These are phyloP conservation scores for Erysiphe neolycopersici DNA, from an alignment of 2,329 filamentous ascomycete genomes.

Conservation along the genomic window DNA sequence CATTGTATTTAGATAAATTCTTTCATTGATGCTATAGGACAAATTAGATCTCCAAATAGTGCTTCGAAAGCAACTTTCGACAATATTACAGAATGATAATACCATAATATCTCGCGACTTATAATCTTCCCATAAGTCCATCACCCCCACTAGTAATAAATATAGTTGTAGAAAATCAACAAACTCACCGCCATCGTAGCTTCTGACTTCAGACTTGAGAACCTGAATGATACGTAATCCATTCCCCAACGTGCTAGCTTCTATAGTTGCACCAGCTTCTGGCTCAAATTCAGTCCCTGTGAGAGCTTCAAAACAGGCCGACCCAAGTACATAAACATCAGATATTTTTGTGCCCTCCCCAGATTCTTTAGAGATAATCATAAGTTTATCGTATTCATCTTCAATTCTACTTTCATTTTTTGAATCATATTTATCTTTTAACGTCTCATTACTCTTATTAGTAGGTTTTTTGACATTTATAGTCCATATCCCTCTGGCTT, in stretches of 20 bases:
- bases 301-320: constrained; percentile 45
- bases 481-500: constrained; percentile 58
- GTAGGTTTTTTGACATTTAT: constrained; percentile 40
- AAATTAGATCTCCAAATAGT: constrained; percentile 14
- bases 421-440: constrained; percentile 21
- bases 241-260: constrained; percentile 59
- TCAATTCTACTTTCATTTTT: constrained; percentile 21
- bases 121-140: background rate
- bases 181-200: constrained; percentile 61
- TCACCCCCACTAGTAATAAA: background rate
- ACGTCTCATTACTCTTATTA: constrained; percentile 27
- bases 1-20: constrained; percentile 6
- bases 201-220: constrained; percentile 61
- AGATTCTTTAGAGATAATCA: constrained; percentile 47
- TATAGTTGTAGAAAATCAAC: constrained; percentile 4
- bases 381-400: constrained; percentile 46
- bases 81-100: background rate
- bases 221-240: constrained; percentile 69
- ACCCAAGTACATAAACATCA: constrained; percentile 51
- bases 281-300: constrained; percentile 77
- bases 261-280: constrained; percentile 62
- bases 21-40: constrained; percentile 18
- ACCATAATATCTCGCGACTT: background rate
- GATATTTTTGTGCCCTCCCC: constrained; percentile 48
- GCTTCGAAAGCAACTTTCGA: constrained; percentile 7